A percentile compares a stretch with the other conserved stretches of the same genome.
These are phyloP conservation scores for Paraphoma sp. DNA, from an alignment of 2,329 filamentous ascomycete species.

Conservation along the genomic window DNA sequence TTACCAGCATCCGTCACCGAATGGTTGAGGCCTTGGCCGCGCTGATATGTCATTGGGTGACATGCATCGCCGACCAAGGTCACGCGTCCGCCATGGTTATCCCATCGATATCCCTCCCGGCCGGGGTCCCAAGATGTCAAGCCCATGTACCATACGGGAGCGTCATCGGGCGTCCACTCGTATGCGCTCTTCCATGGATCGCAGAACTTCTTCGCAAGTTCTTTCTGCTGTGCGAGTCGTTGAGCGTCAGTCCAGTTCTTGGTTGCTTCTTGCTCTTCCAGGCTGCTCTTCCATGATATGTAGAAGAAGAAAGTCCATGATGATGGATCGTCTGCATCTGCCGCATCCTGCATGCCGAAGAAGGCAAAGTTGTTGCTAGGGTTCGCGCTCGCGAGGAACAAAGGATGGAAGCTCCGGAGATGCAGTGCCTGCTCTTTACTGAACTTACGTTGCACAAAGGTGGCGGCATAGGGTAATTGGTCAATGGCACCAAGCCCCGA, in stretches of 20 bases:
- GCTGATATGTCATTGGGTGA: constrained; percentile 53
- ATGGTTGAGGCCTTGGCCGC: constrained; percentile 59
- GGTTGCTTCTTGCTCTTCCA: constrained; percentile 52
- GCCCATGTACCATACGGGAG: constrained; percentile 42
- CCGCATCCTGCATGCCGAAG: constrained; percentile 54
- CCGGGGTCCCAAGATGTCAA: constrained; percentile 47
- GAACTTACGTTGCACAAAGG: constrained; percentile 54
- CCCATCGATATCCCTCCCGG: constrained; percentile 37
- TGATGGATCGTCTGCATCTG: constrained; percentile 47
- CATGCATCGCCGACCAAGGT: constrained; percentile 50
- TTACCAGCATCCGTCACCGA: constrained; percentile 53
- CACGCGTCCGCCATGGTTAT: constrained; percentile 42
- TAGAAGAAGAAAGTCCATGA: constrained; percentile 58
- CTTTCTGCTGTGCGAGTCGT: constrained; percentile 50
- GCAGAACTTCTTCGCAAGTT: constrained; percentile 47
- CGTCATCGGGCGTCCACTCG: constrained; percentile 43
- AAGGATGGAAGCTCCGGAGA: constrained; percentile 53
- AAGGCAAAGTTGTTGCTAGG: constrained; percentile 55
- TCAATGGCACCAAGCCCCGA: constrained; percentile 38
- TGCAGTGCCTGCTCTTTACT: constrained; percentile 52
- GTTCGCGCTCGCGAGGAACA: constrained; percentile 53
- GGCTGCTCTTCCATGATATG: constrained; percentile 51
- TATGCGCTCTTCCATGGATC: constrained; percentile 54
- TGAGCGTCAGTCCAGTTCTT: constrained; percentile 43
- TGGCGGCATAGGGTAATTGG: constrained; percentile 53